Conservation (phyloP, 2,329 filamentous ascomycete species). For the Beauveria medogensis region DNA sequence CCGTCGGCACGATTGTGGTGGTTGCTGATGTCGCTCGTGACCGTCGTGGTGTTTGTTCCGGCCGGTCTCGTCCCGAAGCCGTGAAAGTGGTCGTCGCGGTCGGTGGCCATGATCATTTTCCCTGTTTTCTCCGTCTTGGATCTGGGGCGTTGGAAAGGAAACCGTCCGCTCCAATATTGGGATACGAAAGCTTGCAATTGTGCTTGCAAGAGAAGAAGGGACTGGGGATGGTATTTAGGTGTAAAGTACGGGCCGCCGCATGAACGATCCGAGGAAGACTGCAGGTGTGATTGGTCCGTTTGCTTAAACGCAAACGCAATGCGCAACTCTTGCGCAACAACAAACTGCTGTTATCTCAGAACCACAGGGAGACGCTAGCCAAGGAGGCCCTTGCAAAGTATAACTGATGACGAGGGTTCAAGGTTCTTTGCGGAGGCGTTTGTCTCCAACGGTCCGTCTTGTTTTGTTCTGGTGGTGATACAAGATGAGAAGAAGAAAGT, state of each 20-base stretch:
- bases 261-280: not conserved
- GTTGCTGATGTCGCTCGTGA: constrained; percentile 1
- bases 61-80: not conserved
- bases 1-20: not conserved
- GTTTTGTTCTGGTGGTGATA: not conserved
- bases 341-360: not conserved
- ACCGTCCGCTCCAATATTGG: not conserved
- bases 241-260: not conserved
- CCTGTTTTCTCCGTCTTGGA: not conserved
- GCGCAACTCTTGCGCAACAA: not conserved
- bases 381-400: not conserved
- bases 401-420: not conserved
- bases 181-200: too few relatives aligned
- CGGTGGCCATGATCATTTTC: not conserved
- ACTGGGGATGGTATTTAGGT: not conserved
- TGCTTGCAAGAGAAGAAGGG: not conserved
- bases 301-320: not conserved
- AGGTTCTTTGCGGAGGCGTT: not conserved
- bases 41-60: constrained; percentile 1
- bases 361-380: not conserved
- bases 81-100: not conserved
- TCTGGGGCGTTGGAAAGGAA: not conserved
- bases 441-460: not conserved
- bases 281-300: not conserved
- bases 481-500: not conserved